Conservation (phyloP, 2,329 filamentous ascomycete genomes). For the Penicillium sp. region DNA sequence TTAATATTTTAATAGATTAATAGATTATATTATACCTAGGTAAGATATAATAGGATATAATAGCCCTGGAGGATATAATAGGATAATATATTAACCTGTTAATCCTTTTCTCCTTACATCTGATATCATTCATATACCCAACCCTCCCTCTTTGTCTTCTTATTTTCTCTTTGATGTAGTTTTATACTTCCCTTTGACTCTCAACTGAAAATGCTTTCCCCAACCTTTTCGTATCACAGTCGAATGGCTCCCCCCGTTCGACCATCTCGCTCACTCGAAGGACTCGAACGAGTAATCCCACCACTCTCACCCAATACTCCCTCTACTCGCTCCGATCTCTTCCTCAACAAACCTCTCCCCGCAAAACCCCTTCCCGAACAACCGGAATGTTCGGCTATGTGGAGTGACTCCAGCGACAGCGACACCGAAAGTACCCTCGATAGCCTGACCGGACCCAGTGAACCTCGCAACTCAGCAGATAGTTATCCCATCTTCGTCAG, state of each 20-base stretch:
- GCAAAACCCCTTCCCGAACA: constrained; percentile 25
- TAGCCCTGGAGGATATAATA: no score
- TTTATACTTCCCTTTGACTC: not conserved
- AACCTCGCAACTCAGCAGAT: constrained; percentile 26
- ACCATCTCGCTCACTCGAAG: constrained; percentile 37
- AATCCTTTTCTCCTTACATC: not conserved
- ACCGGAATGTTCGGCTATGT: constrained; percentile 21
- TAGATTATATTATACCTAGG: no score
- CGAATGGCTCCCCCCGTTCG: constrained; percentile 34
- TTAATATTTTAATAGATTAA: no score
- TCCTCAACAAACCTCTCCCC: constrained; percentile 33
- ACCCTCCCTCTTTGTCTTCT: not conserved
- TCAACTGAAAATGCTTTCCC: constrained; percentile 20
- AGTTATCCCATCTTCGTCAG: constrained; percentile 33
- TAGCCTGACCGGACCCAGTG: constrained; percentile 22
- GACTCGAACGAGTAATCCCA: constrained; percentile 37
- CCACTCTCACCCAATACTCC: constrained; percentile 17
- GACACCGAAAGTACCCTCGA: constrained; percentile 22
- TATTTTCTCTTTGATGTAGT: not conserved
- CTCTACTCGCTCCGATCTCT: constrained; percentile 14
- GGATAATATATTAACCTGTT: no score
- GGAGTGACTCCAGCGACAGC: constrained; percentile 27
- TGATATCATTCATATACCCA: not conserved
- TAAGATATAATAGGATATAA: no score
- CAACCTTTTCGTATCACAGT: constrained; percentile 13